Evolutionary conservation across 2,329 filamentous ascomycete species (phyloP).

Genomic region (Apiospora saccharicola): DNA sequence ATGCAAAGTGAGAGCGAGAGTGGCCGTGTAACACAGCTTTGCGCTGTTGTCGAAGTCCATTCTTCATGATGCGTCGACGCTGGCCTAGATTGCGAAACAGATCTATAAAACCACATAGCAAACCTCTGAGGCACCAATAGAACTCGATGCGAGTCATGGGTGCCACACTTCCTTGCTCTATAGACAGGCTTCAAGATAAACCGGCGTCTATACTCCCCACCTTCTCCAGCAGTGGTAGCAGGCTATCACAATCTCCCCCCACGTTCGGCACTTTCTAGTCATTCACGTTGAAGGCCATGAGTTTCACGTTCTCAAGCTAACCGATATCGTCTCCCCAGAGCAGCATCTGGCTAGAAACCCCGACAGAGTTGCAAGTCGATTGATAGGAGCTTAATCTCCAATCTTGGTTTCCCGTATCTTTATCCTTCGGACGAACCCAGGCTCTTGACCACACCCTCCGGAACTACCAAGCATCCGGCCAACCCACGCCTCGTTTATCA

Average conservation of each 20-base stretch:
- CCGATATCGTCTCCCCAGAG: not conserved
- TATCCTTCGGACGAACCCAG: conserved; percentile 16
- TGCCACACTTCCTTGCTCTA: conserved; percentile 27
- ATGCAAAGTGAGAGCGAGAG: conserved; percentile 8
- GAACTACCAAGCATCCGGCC: conserved; percentile 11
- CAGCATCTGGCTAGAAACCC: conserved; percentile 7
- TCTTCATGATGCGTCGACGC: conserved; percentile 1
- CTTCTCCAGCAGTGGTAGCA: not conserved
- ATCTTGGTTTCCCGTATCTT: not conserved
- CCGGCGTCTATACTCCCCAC: conserved; percentile 9
- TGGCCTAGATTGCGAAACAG: not conserved
- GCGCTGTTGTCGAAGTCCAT: not conserved
- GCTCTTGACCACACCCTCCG: not conserved
- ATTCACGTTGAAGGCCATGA: conserved; percentile 13
- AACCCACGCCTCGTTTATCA: conserved; percentile 14
- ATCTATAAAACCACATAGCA: conserved; percentile 17
- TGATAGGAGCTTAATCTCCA: conserved; percentile 4
- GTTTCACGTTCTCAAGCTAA: conserved; percentile 16
- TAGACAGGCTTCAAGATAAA: conserved; percentile 12
- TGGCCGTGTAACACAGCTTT: conserved; percentile 1
- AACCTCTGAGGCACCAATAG: conserved; percentile 16
- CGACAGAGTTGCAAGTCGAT: not conserved
- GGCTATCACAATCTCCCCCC: conserved; percentile 12
- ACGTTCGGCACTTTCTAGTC: conserved; percentile 19
- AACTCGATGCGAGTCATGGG: conserved; percentile 35